Percentiles rank a stretch among this genome's conserved stretches.
Conservation (phyloP, 1,284 basidiomycete genomes). For the Pseudomicrostroma phylloplanum region DNA sequence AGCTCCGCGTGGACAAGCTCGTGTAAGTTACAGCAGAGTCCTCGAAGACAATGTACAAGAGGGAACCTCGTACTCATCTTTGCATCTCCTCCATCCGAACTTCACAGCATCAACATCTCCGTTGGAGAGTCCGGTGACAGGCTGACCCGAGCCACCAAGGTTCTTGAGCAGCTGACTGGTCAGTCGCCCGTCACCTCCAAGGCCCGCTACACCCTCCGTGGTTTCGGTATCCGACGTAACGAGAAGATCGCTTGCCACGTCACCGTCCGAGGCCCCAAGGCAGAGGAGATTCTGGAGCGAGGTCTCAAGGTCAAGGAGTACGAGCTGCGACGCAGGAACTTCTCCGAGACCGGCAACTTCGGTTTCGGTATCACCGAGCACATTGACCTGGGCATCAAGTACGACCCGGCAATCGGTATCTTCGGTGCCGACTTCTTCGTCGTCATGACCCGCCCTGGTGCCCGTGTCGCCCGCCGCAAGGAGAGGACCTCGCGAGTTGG, state of each 20-base stretch:
- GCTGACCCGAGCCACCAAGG: constrained; percentile 97
- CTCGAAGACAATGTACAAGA: too few relatives aligned
- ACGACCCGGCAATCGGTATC: constrained; percentile 50
- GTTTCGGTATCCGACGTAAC: constrained; percentile 98
- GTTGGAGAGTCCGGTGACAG: constrained; percentile 99
- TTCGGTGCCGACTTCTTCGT: constrained; percentile 51
- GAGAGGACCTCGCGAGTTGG: constrained; percentile 81
- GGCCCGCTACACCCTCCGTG: constrained; percentile 98
- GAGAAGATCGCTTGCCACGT: constrained; percentile 99
- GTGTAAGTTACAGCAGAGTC: not conserved
- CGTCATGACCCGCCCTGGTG: constrained; percentile 93
- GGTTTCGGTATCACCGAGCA: constrained; percentile 57
- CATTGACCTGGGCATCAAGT: constrained; percentile 93
- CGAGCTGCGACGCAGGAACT: constrained; percentile 82
- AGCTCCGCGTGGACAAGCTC: constrained; percentile 2
- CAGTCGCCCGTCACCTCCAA: constrained; percentile 99
- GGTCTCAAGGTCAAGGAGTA: constrained; percentile 99
- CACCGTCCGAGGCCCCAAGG: constrained; percentile 98
- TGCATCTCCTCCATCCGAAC: not conserved
- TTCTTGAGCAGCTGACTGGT: constrained; percentile 97
- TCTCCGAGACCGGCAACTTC: constrained; percentile 58
- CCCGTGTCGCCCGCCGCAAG: constrained; percentile 85
- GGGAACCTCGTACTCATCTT: not conserved
- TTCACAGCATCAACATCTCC: constrained; percentile 95
- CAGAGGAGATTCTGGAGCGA: constrained; percentile 96